A percentile compares a stretch with the other conserved stretches of the same genome.
Evolutionary conservation across 2,329 filamentous ascomycete genomes (phyloP).

Genomic region (Aspergillus vadensis): DNA sequence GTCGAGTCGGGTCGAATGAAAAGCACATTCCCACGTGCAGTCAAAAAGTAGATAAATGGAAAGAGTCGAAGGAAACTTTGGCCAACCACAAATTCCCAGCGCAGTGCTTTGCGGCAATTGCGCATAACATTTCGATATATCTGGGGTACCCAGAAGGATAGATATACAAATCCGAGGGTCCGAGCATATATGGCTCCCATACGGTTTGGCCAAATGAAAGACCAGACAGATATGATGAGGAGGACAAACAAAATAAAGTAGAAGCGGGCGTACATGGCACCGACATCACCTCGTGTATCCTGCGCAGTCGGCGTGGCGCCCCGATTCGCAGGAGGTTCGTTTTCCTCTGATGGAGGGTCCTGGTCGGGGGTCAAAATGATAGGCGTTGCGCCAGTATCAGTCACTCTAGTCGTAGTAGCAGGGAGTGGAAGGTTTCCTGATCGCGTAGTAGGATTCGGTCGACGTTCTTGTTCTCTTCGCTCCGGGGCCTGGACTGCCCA

Average conservation of each 20-base stretch:
- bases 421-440: conserved; percentile 52
- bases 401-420: conserved; percentile 48
- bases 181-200: conserved; percentile 61
- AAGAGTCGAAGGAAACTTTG: conserved; percentile 76
- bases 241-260: conserved; percentile 61
- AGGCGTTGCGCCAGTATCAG: conserved; percentile 54
- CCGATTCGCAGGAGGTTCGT: conserved; percentile 33
- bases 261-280: conserved; percentile 62
- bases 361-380: conserved; percentile 63
- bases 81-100: conserved; percentile 86
- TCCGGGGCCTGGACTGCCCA: conserved; percentile 61
- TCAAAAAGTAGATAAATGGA: conserved; percentile 85
- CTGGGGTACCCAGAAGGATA: conserved; percentile 91
- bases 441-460: conserved; percentile 31
- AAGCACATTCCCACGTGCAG: conserved; percentile 75
- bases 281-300: conserved; percentile 52
- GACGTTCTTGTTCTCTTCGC: conserved; percentile 39
- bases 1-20: conserved; percentile 70
- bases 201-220: conserved; percentile 57
- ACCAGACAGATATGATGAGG: conserved; percentile 62
- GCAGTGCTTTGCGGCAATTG: conserved; percentile 87
- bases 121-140: conserved; percentile 87
- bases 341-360: conserved; percentile 48
- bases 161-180: conserved; percentile 69
- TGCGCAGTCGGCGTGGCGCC: conserved; percentile 36